Evolutionary conservation across 192 early-diverging fungal species (phyloP), one percentile per base, ranked within the genome.

Genomic region (Chytriomyces sp.): DNA sequence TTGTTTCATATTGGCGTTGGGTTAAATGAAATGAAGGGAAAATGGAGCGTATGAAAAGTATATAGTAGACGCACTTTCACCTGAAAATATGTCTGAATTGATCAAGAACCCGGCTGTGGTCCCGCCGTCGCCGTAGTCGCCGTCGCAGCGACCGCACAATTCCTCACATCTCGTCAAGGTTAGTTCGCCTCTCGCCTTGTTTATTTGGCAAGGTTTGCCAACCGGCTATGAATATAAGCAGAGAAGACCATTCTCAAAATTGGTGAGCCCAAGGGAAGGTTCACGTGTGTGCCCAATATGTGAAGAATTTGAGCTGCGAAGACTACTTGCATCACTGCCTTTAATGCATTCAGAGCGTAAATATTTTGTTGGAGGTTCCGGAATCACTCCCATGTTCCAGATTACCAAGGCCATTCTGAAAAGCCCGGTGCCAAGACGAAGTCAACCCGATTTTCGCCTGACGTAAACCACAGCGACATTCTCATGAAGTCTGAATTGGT

Each of bases 371-470:
- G 93, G 94, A 33, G 95, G 95, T 62, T 94, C 95, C 56, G 95
- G 82, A 2, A 92, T 98, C 73, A 95, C 96, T 2, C 96, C 96
- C 52, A 98, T 98, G 96, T 85, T 92, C 70, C 94, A 92, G 90
- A 90, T 98, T 65, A 91, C 96, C 56, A 91, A 92, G 56, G 90
- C 91, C 32, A 85, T 96, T 28, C 66, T 92, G 63, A 88, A 88
- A 92, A 98, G 79, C 93, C 93, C 28, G 77, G 83, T 36, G 96
- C 97, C 78, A 90, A 89, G 76, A 98, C 96, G 26, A 83, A 52
- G 75, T 98, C 53, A 91, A 78, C 75, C 81, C 97, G n/a, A 84
- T 96, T 54, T 98, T 92, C 84, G 93, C 93, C n/a, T 63, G 97
- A 98, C 77, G 91, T 93, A 39, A 91, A 78, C 12, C 84, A 85